Evolutionary conservation across 176 grass and related monocot species (phyloP), one percentile per base, ranked within the genome.

Genomic region (Tuctoria greenei): DNA sequence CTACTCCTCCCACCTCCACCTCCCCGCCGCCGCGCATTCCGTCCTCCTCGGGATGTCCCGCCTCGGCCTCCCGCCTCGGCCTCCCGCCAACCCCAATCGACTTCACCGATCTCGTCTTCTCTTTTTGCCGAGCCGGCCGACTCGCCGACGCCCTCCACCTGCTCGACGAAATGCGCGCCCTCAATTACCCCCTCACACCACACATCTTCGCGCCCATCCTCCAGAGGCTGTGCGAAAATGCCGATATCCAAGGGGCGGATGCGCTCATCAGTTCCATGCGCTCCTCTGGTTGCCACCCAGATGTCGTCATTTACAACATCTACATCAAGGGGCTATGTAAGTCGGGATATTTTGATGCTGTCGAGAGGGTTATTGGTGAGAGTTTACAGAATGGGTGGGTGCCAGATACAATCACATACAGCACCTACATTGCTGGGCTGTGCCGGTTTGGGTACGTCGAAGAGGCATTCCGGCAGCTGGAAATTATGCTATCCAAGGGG

Each of bases 341-440:
- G 77, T 64, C 66, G 11, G 64, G 71, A 1, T 64, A 88, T 72
- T 94, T 94, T 56, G 67, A 78, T 10, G 81, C 79, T 64, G 95
- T 86, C 9, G 69, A 83, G 59, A 77, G 55, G 45, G 18, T 88
- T 26, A 84, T 94, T 34, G 35, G 50, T 37, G 82, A 80, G 35
- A 92, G 91, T 58, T 17, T 4, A 10, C 4, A 4, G 2, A 87
- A 92, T 70, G 64, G 89, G 44, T 98, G 95, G 91, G 63, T 79
- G 28, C 91, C 95, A 1, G 77, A 98, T 79, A 58, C 89, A 40
- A 57, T 98, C 6, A 98, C 95, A n/a, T 94, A 94, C 62, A 93
- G 86, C 75, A 98, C 91, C 72, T 94, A 90, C 69, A 80, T 98
- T 43, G 82, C 27, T 36, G 95, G 79, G 52, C 86, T 98, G 68